Percentiles rank a stretch among this genome's conserved stretches.
Evolutionary conservation across 148 eudicot genomes (phyloP).

Genomic region (Arctostaphylos glauca): DNA sequence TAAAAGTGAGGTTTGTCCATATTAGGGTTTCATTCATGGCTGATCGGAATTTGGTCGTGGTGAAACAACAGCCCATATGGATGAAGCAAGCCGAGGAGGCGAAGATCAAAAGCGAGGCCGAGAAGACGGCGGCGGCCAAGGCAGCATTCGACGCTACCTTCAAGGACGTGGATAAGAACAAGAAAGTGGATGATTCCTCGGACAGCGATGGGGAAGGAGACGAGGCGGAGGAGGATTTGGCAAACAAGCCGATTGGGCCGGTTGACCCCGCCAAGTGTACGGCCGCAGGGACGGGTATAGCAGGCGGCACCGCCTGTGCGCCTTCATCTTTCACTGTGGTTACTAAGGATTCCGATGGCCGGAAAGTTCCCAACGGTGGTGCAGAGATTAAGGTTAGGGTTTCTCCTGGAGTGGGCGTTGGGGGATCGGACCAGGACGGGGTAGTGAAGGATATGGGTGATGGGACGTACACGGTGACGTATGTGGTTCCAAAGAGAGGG

Average conservation of each 20-base stretch:
- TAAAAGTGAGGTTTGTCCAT: conserved; percentile 2
- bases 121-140: conserved; percentile 87
- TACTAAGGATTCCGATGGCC: conserved; percentile 75
- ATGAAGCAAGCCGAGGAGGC: conserved; percentile 96
- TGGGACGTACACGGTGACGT: conserved; percentile 81
- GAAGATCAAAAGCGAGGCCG: conserved; percentile 87
- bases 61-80: conserved; percentile 66
- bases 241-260: conserved; percentile 73
- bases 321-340: conserved; percentile 62
- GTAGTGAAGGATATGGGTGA: conserved; percentile 88
- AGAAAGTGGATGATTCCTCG: conserved; percentile 31
- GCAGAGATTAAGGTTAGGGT: conserved; percentile 67
- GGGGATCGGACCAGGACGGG: conserved; percentile 83
- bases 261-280: conserved; percentile 82
- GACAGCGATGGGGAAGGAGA: conserved; percentile 61
- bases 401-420: conserved; percentile 76
- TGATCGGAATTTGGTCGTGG: conserved; percentile 53
- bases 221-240: conserved; percentile 48
- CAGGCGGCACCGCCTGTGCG: conserved; percentile 83
- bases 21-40: conserved; percentile 53
- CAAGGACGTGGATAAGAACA: conserved; percentile 59
- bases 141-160: conserved; percentile 98
- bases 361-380: conserved; percentile 70
- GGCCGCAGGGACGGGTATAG: conserved; percentile 86
- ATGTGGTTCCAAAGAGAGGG: conserved; percentile 90